Conservation (phyloP, 148 eudicot species). For the Silene conica region DNA sequence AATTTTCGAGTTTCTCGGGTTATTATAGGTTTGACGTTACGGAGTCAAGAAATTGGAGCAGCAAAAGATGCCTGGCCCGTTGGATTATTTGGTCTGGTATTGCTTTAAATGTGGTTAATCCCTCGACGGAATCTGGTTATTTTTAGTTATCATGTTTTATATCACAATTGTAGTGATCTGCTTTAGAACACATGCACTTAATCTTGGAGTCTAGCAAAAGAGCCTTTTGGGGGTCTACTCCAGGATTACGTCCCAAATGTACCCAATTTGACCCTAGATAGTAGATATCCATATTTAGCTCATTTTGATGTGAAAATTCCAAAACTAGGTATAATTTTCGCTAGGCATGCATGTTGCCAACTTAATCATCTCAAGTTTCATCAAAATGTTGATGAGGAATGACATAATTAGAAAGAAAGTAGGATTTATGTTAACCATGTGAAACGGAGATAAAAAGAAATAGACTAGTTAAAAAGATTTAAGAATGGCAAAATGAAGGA, state of each 20-base stretch:
- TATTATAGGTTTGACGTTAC: conserved; percentile 76
- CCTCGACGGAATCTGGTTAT: not conserved
- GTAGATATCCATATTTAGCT: not conserved
- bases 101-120: conserved; percentile 11
- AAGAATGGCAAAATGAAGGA: not conserved
- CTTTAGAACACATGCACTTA: not conserved
- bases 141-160: not conserved
- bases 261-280: not conserved
- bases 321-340: not conserved
- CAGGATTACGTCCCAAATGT: not conserved
- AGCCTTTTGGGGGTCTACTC: not conserved
- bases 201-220: not conserved
- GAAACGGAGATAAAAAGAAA: not conserved
- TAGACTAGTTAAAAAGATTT: not conserved
- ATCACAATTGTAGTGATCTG: not conserved
- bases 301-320: not conserved
- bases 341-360: not conserved
- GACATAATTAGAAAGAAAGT: no score
- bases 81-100: conserved; percentile 81
- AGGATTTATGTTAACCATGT: not conserved
- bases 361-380: not conserved
- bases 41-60: conserved; percentile 80
- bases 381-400: no score
- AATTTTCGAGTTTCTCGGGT: conserved; percentile 16
- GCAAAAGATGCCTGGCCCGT: conserved; percentile 93